Conservation (phyloP, 2,329 filamentous ascomycete species). For the Pseudogymnoascus sp. region DNA sequence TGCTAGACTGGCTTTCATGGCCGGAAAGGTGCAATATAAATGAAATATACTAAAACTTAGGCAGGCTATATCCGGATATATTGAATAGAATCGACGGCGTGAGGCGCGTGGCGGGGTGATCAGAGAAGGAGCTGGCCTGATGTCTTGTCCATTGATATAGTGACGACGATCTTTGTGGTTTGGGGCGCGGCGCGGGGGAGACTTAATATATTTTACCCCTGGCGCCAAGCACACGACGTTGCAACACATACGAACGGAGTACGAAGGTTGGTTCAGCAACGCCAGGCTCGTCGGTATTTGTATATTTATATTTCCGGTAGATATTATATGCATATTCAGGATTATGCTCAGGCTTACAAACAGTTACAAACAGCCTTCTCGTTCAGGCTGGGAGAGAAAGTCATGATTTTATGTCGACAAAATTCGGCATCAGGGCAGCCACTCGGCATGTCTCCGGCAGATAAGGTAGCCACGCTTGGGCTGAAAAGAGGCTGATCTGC, state of each 20-base stretch:
- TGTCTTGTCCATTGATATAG: not conserved
- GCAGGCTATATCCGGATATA: not conserved
- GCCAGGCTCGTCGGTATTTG: conserved; percentile 5
- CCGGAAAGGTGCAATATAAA: not conserved
- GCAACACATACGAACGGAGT: not conserved
- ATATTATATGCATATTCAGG: not conserved
- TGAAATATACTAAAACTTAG: not conserved
- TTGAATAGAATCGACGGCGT: not conserved
- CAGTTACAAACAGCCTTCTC: not conserved
- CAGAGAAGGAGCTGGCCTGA: not conserved
- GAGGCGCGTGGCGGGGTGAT: not conserved
- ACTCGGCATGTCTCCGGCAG: not conserved
- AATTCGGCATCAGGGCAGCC: not conserved
- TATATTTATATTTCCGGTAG: not conserved
- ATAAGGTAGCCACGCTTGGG: not conserved
- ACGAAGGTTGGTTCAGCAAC: not conserved
- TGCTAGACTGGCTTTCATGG: not conserved
- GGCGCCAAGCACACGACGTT: conserved; percentile 1
- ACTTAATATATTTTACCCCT: conserved; percentile 5
- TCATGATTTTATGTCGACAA: not conserved
- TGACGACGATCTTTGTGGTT: not conserved
- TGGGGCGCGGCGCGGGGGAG: not conserved
- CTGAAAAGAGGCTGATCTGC: not conserved
- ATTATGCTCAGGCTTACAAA: not conserved
- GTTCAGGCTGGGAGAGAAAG: not conserved